Conservation (phyloP, 2,329 filamentous ascomycete genomes). For the Aspergillus aculeatus region DNA sequence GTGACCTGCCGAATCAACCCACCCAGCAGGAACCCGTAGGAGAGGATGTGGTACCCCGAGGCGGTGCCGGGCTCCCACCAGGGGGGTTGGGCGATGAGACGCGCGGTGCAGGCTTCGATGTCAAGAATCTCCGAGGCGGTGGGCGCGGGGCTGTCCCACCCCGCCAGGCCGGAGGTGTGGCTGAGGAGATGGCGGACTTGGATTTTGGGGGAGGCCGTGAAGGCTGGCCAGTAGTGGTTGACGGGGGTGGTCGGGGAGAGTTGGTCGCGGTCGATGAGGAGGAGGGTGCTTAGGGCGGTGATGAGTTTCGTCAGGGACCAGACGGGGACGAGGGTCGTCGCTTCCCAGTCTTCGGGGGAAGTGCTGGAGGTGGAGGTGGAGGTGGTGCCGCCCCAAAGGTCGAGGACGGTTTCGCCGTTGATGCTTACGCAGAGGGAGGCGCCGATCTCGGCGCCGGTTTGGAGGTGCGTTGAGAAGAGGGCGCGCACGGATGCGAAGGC, state of each 20-base stretch:
- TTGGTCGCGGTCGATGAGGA: slow-evolving; percentile 43
- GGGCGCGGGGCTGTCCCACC: slow-evolving; percentile 35
- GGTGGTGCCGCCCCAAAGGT: slow-evolving; percentile 47
- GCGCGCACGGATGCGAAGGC: slow-evolving; percentile 38
- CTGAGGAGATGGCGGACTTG: slow-evolving; percentile 43
- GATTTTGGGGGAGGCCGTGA: slow-evolving; percentile 45
- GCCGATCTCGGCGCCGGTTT: slow-evolving; percentile 44
- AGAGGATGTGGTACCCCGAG: slow-evolving; percentile 45
- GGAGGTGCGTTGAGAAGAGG: slow-evolving; percentile 37
- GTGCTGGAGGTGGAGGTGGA: slow-evolving; percentile 31
- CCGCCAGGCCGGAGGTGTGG: slow-evolving; percentile 40
- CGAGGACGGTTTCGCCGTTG: slow-evolving; percentile 43
- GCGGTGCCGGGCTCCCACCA: slow-evolving; percentile 48
- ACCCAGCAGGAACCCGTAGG: slow-evolving; percentile 45
- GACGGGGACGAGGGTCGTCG: slow-evolving; percentile 43
- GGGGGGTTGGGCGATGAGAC: slow-evolving; percentile 43
- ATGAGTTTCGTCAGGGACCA: slow-evolving; percentile 46
- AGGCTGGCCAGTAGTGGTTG: slow-evolving; percentile 49
- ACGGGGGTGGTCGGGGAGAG: slow-evolving; percentile 41
- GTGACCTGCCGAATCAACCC: slow-evolving; percentile 45
- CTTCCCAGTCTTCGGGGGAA: too few species aligned
- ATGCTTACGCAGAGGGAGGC: slow-evolving; percentile 47
- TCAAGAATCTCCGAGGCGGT: slow-evolving; percentile 36
- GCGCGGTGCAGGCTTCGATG: slow-evolving; percentile 26
- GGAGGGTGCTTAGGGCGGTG: slow-evolving; percentile 36